phyloP scores from a whole-genome alignment of 2,329 filamentous ascomycete species.

The Cladophialophora bantiana region DNA sequence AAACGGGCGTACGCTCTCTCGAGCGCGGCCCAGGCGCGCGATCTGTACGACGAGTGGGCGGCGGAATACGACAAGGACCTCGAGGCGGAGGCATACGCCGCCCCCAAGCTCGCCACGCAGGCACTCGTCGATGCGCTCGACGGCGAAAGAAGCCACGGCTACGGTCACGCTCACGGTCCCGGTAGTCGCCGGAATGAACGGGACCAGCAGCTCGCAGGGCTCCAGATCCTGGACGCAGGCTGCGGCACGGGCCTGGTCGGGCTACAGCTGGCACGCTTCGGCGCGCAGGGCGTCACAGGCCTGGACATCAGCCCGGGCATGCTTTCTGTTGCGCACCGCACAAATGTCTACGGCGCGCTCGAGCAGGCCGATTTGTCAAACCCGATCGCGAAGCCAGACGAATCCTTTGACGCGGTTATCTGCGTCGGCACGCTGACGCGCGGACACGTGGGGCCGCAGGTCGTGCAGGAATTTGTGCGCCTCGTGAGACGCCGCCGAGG shows the following conservation, averaged over 20 bases:
- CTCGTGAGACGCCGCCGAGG: constrained; percentile 52
- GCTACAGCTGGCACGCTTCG: constrained; percentile 53
- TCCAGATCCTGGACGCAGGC: constrained; percentile 60
- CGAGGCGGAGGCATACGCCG: constrained; percentile 51
- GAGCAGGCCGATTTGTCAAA: constrained; percentile 57
- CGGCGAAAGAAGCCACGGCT: neutral
- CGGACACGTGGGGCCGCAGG: constrained; percentile 61
- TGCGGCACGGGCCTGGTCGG: constrained; percentile 64
- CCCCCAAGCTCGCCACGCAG: constrained; percentile 50
- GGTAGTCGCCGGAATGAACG: neutral
- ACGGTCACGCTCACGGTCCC: too few species aligned
- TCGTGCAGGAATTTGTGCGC: constrained; percentile 59
- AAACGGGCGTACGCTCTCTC: constrained; percentile 48
- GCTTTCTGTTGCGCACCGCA: constrained; percentile 60
- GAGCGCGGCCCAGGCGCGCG: constrained; percentile 48
- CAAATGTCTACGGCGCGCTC: constrained; percentile 57
- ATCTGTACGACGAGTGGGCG: constrained; percentile 57
- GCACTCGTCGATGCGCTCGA: constrained; percentile 36
- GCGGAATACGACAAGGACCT: constrained; percentile 54
- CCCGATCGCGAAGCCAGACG: constrained; percentile 50
- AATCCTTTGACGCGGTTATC: constrained; percentile 58
- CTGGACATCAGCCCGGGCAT: constrained; percentile 62
- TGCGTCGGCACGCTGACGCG: constrained; percentile 65
- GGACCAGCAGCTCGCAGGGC: constrained; percentile 33
- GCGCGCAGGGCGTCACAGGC: constrained; percentile 59